phyloP scores from a whole-genome alignment of 2,329 filamentous ascomycete genomes.

The Epichloe brachyelytri region DNA sequence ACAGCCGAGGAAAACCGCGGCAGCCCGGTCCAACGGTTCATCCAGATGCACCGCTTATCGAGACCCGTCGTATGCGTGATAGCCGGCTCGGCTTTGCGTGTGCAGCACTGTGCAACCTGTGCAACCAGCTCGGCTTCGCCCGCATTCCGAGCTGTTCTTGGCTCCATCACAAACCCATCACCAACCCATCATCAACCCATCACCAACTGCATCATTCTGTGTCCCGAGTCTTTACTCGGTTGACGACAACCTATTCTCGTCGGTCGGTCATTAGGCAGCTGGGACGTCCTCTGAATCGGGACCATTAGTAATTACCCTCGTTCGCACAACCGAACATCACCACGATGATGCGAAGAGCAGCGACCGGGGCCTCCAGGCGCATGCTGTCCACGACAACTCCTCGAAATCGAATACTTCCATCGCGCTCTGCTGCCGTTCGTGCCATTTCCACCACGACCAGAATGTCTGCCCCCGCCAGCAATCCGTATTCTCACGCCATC shows the following conservation, averaged over 20 bases:
- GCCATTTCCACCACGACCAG: conserved; percentile 18
- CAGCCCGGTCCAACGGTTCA: conserved; percentile 11
- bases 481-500: conserved; percentile 17
- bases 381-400: conserved; percentile 10
- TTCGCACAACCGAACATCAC: background rate
- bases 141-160: background rate
- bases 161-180: background rate
- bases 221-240: background rate
- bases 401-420: conserved; percentile 7
- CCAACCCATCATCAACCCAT: background rate
- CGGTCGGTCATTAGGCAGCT: too few species aligned
- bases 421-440: conserved; percentile 13
- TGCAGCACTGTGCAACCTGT: too few species aligned
- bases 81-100: background rate
- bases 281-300: too few species aligned
- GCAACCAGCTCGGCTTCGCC: background rate
- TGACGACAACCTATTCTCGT: too few species aligned
- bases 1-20: conserved; percentile 24
- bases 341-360: conserved; percentile 22
- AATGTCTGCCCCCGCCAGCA: conserved; percentile 16
- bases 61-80: background rate
- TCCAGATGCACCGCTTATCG: conserved; percentile 5
- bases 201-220: background rate
- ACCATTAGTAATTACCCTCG: too few species aligned
- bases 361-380: conserved; percentile 18